Percentiles rank a stretch among this genome's conserved stretches.
phyloP scores from a whole-genome alignment of 805 yeast genomes.

The Yarrowia sp. region DNA sequence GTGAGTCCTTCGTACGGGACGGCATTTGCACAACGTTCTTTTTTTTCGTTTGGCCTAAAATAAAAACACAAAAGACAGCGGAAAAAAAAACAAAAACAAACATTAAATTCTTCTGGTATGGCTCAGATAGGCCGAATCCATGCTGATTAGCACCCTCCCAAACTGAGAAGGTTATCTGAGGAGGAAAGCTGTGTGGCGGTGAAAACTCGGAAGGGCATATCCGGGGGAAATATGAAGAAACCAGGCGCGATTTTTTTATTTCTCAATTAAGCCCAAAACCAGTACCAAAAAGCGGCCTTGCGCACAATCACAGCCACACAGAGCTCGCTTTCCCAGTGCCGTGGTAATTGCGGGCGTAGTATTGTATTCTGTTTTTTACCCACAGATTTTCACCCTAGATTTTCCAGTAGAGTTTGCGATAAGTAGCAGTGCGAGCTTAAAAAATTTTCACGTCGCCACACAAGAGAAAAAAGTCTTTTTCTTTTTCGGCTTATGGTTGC shows the following conservation, averaged over 20 bases:
- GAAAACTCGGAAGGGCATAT: not conserved
- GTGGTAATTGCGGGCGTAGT: not conserved
- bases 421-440: conserved; percentile 22
- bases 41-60: too few species aligned
- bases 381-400: conserved; percentile 3
- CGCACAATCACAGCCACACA: not conserved
- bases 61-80: too few species aligned
- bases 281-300: too few species aligned
- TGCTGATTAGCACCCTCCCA: conserved; percentile 23
- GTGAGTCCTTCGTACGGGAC: conserved; percentile 2
- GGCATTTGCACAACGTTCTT: conserved; percentile 13
- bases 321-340: too few species aligned
- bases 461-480: not conserved
- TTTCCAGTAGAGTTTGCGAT: conserved; percentile 9
- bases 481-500: conserved; percentile 11
- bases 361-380: too few species aligned
- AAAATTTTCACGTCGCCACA: conserved; percentile 22
- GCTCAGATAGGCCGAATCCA: conserved; percentile 24
- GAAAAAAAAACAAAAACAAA: too few species aligned
- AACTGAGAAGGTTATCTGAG: not conserved
- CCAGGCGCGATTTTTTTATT: too few species aligned
- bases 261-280: not conserved
- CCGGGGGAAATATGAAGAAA: not conserved
- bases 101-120: conserved; percentile 3
- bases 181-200: conserved; percentile 2